These are phyloP conservation scores for Tricholoma matsutake DNA, from an alignment of 768 basidiomycete genomes.

Conservation along the genomic window DNA sequence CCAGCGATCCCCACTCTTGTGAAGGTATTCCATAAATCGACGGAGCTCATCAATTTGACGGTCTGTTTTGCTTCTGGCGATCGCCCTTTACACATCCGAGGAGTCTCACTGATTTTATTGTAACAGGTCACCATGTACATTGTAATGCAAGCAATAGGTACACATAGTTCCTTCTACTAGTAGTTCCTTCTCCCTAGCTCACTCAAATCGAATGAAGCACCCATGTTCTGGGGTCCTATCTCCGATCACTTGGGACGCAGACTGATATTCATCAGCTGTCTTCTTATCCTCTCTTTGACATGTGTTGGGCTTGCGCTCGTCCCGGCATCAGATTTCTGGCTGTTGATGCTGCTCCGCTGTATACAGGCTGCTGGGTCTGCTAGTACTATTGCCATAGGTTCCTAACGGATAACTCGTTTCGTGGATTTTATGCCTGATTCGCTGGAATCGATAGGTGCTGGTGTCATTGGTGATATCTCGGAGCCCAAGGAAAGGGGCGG, in stretches of 20 bases:
- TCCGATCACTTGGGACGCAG: slow-evolving; percentile 66
- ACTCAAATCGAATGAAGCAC: slow-evolving; percentile 34
- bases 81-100: background rate
- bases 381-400: slow-evolving; percentile 73
- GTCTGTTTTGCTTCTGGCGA: slow-evolving; percentile 37
- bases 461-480: slow-evolving; percentile 78
- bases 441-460: slow-evolving; percentile 45
- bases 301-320: slow-evolving; percentile 59
- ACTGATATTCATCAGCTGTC: slow-evolving; percentile 58
- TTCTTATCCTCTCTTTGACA: slow-evolving; percentile 58
- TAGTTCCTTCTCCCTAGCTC: background rate
- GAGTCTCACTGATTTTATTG: background rate
- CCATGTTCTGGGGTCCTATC: slow-evolving; percentile 69
- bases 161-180: too few relatives aligned
- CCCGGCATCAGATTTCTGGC: slow-evolving; percentile 64
- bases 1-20: slow-evolving; percentile 74
- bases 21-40: slow-evolving; percentile 57
- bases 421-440: background rate
- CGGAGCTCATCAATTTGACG: slow-evolving; percentile 75
- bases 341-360: slow-evolving; percentile 76
- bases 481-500: slow-evolving; percentile 69
- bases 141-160: slow-evolving; percentile 62
- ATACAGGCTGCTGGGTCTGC: slow-evolving; percentile 79
- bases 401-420: background rate
- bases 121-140: slow-evolving; percentile 65